A percentile compares a stretch with the other conserved stretches of the same genome.
Conservation (phyloP, 768 basidiomycete genomes). For the Russula dissimulans region DNA sequence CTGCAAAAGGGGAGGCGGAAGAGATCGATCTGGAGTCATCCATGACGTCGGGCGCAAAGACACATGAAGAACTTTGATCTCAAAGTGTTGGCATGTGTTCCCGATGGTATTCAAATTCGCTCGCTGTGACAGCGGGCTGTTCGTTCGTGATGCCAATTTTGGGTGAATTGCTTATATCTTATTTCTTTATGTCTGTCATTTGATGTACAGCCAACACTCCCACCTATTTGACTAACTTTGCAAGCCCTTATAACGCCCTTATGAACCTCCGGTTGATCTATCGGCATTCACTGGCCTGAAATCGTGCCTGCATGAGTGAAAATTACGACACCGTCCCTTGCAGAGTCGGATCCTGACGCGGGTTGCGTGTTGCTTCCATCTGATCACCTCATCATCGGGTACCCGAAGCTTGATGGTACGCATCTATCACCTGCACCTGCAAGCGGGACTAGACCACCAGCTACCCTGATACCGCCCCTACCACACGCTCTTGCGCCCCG, state of each 20-base stretch:
- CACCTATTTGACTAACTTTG: not conserved
- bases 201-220: not conserved
- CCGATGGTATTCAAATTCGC: not conserved
- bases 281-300: not conserved
- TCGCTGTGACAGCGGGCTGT: not conserved
- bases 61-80: slow-evolving; percentile 17
- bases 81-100: not conserved
- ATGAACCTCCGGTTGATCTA: not conserved
- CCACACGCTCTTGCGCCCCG: slow-evolving; percentile 1
- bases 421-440: not conserved
- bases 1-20: not conserved
- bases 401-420: not conserved
- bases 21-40: not conserved
- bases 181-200: not conserved
- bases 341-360: not conserved
- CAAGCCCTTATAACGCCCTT: not conserved
- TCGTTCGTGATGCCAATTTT: not conserved
- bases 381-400: not conserved
- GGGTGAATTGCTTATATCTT: not conserved
- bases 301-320: not conserved
- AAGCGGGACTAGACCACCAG: not conserved
- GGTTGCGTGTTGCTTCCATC: slow-evolving; percentile 4
- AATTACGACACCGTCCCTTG: not conserved
- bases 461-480: too few relatives aligned
- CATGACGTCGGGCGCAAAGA: not conserved